Evolutionary conservation across 2,329 filamentous ascomycete species (phyloP), one percentile per base, ranked within the genome.

Genomic region (Chaetomium olivaceum): DNA sequence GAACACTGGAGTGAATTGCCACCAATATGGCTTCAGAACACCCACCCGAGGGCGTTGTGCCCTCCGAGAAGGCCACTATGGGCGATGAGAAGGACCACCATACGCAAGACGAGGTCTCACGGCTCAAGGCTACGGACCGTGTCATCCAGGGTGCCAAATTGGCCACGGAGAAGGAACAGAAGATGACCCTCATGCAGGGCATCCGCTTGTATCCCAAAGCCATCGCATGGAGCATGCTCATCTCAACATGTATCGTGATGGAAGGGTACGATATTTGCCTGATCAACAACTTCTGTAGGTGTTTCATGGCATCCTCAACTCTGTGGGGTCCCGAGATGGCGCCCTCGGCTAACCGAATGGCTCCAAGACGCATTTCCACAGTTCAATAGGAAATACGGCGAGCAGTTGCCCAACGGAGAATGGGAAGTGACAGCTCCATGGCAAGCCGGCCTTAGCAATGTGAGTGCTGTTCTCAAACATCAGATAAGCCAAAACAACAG

Each of bases 231-330:
- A 92, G 89, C 72, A 74, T 96, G 59, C 81, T 96, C 66, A 93
- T 97, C 77, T 94, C 90, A n/a, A 94, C 91, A 0, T 93, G 91
- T 75, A 95, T 96, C 73, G 87, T 87, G 73, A 97, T 97, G 93
- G 92, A 96, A 77, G 92, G 91, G 39, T 96, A 93, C 79, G 92
- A 96, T 74, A 83, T 95, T 65, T 89, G 87, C 73, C 81, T 96
- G 61, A 87, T 95, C 72, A 92, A 89, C 80, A 93, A 93, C 77
- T 92, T 95, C 74, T 93, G 87, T 79, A 78, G 73, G 69, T 71
- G 29, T 55, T 55, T 25, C 23, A 43, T 14, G 27, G 14, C 48
- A 39, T 48, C 56, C n/a, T 11, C 31, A 9, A 55, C 48, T 16
- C 48, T 36, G 8, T 31, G 11, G 19, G 27, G 9, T 36, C 5